Evolutionary conservation across 2,329 filamentous ascomycete genomes (phyloP).

Genomic region (Teratosphaeria gauchensis): DNA sequence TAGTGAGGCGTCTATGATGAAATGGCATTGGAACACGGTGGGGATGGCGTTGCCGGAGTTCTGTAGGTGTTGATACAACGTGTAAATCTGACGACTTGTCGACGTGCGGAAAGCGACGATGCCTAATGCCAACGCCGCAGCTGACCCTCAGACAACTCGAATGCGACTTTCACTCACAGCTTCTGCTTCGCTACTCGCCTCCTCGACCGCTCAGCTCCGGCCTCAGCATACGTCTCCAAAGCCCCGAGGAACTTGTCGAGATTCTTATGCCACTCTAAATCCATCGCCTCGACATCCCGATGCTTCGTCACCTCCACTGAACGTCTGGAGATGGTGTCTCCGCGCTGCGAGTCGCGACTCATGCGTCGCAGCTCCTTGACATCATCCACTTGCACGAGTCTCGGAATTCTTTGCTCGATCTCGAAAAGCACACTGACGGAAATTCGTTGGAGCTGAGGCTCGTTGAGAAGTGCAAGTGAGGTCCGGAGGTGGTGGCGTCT

Average conservation of each 20-base stretch:
- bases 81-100: not conserved
- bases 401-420: not conserved
- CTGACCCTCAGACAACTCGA: not conserved
- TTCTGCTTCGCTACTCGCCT: not conserved
- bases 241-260: not conserved
- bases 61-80: not conserved
- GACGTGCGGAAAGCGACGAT: not conserved
- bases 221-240: not conserved
- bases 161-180: not conserved
- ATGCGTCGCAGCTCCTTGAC: not conserved
- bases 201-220: not conserved
- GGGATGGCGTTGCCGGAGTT: not conserved
- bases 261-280: not conserved
- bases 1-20: not conserved
- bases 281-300: not conserved
- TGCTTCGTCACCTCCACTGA: not conserved
- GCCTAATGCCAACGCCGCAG: not conserved
- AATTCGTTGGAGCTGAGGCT: not conserved
- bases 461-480: not conserved
- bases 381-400: not conserved
- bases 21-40: not conserved
- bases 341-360: not conserved
- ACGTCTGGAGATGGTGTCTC: too few relatives aligned
- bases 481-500: not conserved
- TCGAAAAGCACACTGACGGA: not conserved